Base-by-base conservation (phyloP, 257 asterid genomes). In the Dorcoceras hygrometricum region DNA sequence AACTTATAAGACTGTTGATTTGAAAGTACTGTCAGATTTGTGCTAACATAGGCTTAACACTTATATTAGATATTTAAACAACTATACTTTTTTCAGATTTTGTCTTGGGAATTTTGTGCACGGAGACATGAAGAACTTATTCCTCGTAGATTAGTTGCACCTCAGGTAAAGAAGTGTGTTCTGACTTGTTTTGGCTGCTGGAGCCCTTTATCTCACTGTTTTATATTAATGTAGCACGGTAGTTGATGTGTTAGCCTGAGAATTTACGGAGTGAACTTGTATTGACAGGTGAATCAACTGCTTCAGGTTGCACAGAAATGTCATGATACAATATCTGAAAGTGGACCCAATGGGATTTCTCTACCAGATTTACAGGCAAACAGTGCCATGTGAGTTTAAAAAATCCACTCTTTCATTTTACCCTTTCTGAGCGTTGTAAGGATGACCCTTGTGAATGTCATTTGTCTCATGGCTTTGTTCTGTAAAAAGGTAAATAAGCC, bases 231-330 rank as follows among this genome's bases (percentile, higher is more conserved):
- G 18, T 8, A 39, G 46, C 12, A 34, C 0, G 29, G 50, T 19
- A 16, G 3, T 54, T n/a, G 8, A 16, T 11, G 26, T 29, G 65
- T 60, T 28, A 29, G 6, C 7, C 12, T 60, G 23, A 54, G 57
- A 67, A n/a, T 61, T 68, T 73, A 69, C 23, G 23, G 57, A 66
- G 54, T 54, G 54, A 58, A 27, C 59, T 65, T 71, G 48, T 71
- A 16, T 39, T 71, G 79, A 2, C 88, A 94, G 99, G 99, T 94
- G 67, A 88, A 87, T 82, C 95, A 88, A 75, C 77, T 94, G 53
- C 82, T 94, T 27, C 97, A 90, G 82, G 96, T 90, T 69, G 99
- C 99, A 24, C 96, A 90, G 73, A 90, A 89, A 84, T 94, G 99
- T 82, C 97, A 88, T 57, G 91, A 78, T 82, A 81, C 97, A 57